Percentiles rank a stretch among this genome's conserved stretches.
Conservation (phyloP, 2,329 filamentous ascomycete species). For the Fusarium circinatum region DNA sequence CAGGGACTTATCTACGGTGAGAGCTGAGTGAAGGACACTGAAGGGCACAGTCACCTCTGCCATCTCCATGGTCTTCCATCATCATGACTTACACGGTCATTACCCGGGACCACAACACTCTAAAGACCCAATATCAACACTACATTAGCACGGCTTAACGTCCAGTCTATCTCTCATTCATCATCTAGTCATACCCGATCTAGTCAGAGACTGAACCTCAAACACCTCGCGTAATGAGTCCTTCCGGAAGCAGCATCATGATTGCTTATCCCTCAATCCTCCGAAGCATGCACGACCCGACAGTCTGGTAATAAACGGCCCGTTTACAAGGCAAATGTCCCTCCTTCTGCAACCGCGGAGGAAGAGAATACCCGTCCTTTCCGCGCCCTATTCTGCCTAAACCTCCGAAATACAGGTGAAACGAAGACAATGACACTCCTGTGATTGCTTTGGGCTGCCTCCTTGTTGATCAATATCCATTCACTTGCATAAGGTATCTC, state of each 20-base stretch:
- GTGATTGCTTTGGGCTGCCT: not conserved
- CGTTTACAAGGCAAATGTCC: conserved; percentile 13
- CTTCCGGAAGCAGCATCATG: not conserved
- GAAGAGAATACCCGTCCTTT: conserved; percentile 6
- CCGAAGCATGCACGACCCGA: conserved; percentile 18
- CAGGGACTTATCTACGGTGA: not conserved
- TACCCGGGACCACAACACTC: not conserved
- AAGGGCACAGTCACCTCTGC: not conserved
- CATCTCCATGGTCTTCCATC: not conserved
- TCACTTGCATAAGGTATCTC: not conserved
- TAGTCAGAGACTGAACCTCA: not conserved
- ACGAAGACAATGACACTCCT: conserved; percentile 4
- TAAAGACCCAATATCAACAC: not conserved
- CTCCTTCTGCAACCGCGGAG: not conserved
- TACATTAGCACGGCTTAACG: not conserved
- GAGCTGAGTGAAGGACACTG: not conserved
- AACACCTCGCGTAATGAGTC: not conserved
- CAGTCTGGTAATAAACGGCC: conserved; percentile 29
- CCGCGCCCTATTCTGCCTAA: conserved; percentile 22
- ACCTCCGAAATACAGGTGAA: conserved; percentile 17
- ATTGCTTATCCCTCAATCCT: not conserved
- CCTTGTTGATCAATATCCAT: conserved; percentile 16
- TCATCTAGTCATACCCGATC: not conserved
- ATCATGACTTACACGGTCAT: not conserved
- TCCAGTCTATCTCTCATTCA: no score